Evolutionary conservation across 306 rosid genomes (phyloP).

Genomic region (Inga laurina): DNA sequence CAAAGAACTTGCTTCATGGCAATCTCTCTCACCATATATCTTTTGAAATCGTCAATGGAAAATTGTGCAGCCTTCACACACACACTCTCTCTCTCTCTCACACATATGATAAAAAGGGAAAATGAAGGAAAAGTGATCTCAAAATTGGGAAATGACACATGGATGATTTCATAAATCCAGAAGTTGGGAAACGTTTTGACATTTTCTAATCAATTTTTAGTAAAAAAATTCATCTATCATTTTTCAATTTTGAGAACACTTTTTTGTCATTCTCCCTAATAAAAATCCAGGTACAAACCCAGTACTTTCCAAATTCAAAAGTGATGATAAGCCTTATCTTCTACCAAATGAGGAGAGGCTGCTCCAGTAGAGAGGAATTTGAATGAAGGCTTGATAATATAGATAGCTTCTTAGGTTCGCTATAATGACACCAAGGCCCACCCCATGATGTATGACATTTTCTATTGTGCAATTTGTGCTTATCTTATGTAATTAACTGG

Average conservation of each 20-base stretch:
- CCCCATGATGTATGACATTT: slow-evolving; percentile 15
- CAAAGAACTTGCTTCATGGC: slow-evolving; percentile 23
- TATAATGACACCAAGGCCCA: slow-evolving; percentile 22
- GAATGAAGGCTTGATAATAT: background rate
- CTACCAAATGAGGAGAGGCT: background rate
- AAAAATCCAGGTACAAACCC: background rate
- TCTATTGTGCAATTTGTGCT: slow-evolving; percentile 9
- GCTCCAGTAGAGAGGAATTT: background rate
- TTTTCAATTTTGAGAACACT: too few species aligned
- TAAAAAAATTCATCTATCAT: too few species aligned
- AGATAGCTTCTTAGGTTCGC: slow-evolving; percentile 6
- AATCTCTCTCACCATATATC: slow-evolving; percentile 38
- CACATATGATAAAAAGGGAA: too few species aligned
- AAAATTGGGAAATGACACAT: too few species aligned
- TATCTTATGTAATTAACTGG: background rate
- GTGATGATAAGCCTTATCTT: background rate
- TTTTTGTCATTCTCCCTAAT: background rate
- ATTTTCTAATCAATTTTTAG: too few species aligned
- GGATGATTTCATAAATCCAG: too few species aligned
- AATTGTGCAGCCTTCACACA: background rate
- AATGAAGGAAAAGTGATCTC: too few species aligned
- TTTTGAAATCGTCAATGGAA: background rate
- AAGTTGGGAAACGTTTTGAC: too few species aligned
- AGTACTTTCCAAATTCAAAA: background rate
- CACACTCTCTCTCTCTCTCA: too few species aligned